Evolutionary conservation across 2,329 filamentous ascomycete genomes (phyloP).

Genomic region (Septoria linicola): DNA sequence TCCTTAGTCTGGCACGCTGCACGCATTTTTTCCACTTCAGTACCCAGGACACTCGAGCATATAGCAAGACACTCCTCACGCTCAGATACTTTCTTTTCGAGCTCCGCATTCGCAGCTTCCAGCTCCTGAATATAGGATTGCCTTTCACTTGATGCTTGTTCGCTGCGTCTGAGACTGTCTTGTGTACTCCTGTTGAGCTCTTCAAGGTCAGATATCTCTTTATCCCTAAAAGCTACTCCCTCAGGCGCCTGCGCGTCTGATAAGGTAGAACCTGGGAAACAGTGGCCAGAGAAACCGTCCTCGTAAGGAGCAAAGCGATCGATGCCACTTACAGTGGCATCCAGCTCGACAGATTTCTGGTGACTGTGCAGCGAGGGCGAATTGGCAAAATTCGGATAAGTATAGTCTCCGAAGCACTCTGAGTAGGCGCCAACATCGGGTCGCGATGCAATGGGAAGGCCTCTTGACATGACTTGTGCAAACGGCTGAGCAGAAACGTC

Average conservation of each 20-base stretch:
- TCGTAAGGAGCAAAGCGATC: not conserved
- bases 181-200: slow-evolving; percentile 23
- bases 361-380: not conserved
- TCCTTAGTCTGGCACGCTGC: slow-evolving; percentile 16
- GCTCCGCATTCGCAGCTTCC: slow-evolving; percentile 8
- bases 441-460: not conserved
- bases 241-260: not conserved
- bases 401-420: not conserved
- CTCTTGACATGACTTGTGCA: not conserved
- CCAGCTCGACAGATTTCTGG: not conserved
- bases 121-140: slow-evolving; percentile 16
- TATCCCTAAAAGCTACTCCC: slow-evolving; percentile 32
- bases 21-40: slow-evolving; percentile 10
- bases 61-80: slow-evolving; percentile 12
- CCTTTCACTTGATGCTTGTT: slow-evolving; percentile 17
- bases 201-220: slow-evolving; percentile 30
- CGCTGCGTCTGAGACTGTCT: slow-evolving; percentile 19
- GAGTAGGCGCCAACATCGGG: not conserved
- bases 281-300: not conserved
- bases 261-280: not conserved
- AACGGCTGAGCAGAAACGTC: not conserved
- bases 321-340: not conserved
- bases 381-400: not conserved
- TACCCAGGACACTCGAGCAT: slow-evolving; percentile 9
- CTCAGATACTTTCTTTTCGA: slow-evolving; percentile 11